phyloP scores from a whole-genome alignment of 306 rosid species.

The Pachyrhizus erosus region DNA sequence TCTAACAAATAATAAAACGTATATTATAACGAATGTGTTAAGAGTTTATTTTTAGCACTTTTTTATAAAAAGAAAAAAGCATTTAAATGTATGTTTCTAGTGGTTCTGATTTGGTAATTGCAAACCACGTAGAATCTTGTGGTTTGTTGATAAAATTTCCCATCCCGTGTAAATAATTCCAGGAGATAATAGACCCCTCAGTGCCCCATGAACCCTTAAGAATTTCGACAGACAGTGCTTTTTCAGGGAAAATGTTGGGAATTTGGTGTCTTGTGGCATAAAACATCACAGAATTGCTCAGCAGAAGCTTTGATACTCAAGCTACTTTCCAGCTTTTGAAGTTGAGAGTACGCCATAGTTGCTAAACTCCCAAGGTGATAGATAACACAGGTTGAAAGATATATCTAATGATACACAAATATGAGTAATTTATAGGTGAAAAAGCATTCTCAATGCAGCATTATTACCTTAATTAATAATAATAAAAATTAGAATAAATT shows the following conservation, averaged over 20 bases:
- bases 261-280: background rate
- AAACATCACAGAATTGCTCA: background rate
- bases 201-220: background rate
- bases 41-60: too few relatives aligned
- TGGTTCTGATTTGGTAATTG: too few relatives aligned
- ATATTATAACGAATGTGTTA: too few relatives aligned
- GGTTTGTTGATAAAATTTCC: background rate
- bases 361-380: background rate
- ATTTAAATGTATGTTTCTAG: too few relatives aligned
- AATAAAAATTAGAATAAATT: background rate
- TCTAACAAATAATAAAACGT: too few relatives aligned
- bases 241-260: background rate
- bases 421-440: background rate
- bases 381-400: background rate
- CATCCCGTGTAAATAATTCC: background rate
- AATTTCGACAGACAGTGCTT: background rate
- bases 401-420: background rate
- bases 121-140: background rate
- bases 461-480: background rate
- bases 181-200: background rate
- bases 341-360: background rate
- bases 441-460: background rate
- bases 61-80: too few relatives aligned
- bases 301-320: background rate
- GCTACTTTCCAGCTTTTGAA: background rate